A percentile compares a stretch with the other conserved stretches of the same genome.
Evolutionary conservation across 371 early-diverging fungal genomes (phyloP).

Genomic region (Parasitella parasitica): DNA sequence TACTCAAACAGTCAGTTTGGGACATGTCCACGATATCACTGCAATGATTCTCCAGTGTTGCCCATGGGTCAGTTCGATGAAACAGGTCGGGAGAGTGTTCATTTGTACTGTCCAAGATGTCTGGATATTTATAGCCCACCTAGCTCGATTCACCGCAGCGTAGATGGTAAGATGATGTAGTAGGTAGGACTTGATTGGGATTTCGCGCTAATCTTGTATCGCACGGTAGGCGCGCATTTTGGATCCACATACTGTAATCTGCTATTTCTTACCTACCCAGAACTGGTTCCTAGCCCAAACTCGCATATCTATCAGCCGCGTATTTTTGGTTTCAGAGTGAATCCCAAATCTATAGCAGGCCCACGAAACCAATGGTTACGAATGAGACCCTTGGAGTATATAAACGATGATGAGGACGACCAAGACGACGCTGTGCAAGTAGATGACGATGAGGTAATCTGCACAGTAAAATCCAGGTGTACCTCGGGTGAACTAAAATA

Average conservation of each 20-base stretch:
- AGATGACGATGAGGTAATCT: no score
- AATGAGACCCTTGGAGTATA: constrained; percentile 44
- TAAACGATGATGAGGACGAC: constrained; percentile 29
- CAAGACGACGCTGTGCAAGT: background rate
- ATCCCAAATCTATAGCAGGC: constrained; percentile 55
- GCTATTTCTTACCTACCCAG: constrained; percentile 82
- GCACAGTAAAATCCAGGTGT: no score
- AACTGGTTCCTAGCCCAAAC: constrained; percentile 60
- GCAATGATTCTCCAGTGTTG: constrained; percentile 72
- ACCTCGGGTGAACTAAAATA: no score
- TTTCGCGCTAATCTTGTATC: background rate
- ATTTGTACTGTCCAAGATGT: constrained; percentile 83
- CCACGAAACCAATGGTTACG: constrained; percentile 83
- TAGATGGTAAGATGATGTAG: constrained; percentile 74
- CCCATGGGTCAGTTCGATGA: constrained; percentile 84
- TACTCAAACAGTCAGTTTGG: constrained; percentile 82
- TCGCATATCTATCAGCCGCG: constrained; percentile 67
- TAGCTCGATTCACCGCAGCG: constrained; percentile 63
- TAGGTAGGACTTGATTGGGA: background rate
- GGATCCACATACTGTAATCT: constrained; percentile 95
- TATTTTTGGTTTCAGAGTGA: constrained; percentile 83
- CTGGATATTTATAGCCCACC: constrained; percentile 87
- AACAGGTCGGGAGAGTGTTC: constrained; percentile 60
- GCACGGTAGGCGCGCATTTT: constrained; percentile 95
- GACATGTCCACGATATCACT: constrained; percentile 79